A percentile compares a stretch with the other conserved stretches of the same genome.
These are phyloP conservation scores for Clathrospora elynae DNA, from an alignment of 2,329 filamentous ascomycete genomes.

Conservation along the genomic window DNA sequence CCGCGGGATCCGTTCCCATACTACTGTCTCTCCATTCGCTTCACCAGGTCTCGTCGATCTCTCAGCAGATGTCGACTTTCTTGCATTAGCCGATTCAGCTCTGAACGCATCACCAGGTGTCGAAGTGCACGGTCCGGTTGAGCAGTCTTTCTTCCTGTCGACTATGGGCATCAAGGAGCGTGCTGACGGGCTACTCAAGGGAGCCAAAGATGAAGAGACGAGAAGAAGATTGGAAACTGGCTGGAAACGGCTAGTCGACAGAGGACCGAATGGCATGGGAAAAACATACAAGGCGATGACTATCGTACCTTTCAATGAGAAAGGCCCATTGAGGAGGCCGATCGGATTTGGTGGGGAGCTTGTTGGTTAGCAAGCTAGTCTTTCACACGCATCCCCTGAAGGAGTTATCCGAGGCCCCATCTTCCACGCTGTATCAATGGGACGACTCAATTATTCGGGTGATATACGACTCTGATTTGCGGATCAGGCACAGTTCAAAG, in stretches of 20 bases:
- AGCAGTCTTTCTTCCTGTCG: conserved; percentile 79
- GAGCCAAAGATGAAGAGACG: conserved; percentile 48
- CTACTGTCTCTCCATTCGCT: conserved; percentile 76
- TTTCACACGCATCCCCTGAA: no score
- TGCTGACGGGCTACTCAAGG: conserved; percentile 35
- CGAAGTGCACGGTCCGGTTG: conserved; percentile 89
- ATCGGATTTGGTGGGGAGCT: conserved; percentile 87
- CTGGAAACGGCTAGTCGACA: conserved; percentile 83
- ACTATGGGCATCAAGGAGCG: conserved; percentile 74
- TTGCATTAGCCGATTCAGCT: conserved; percentile 81
- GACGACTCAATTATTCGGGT: no score
- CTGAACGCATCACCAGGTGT: conserved; percentile 75
- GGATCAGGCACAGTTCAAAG: no score
- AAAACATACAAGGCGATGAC: conserved; percentile 92
- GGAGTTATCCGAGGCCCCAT: no score
- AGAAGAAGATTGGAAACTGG: conserved; percentile 67
- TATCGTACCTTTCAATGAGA: conserved; percentile 70
- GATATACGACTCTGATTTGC: no score
- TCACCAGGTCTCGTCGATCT: conserved; percentile 84
- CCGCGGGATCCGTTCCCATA: conserved; percentile 82
- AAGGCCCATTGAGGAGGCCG: conserved; percentile 72
- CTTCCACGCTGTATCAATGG: no score
- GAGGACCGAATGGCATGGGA: conserved; percentile 85
- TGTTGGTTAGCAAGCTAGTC: no score
- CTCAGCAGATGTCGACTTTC: conserved; percentile 92